Evolutionary conservation across 805 yeast species (phyloP).

Genomic region (Lipomyces kockii): DNA sequence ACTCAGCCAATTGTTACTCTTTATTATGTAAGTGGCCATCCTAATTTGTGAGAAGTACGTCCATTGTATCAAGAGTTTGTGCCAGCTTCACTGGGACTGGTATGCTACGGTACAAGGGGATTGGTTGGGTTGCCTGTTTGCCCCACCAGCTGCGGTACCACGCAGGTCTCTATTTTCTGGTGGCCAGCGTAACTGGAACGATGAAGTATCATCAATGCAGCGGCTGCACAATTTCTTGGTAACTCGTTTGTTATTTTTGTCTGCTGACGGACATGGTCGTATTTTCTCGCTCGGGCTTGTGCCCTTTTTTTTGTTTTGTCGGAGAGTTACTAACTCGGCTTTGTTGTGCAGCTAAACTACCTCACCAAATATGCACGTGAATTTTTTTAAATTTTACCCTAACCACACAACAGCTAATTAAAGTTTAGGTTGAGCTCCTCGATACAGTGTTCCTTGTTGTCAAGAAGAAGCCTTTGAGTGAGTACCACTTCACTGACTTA

Average conservation of each 20-base stretch:
- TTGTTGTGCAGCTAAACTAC: constrained; percentile 63
- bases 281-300: not conserved
- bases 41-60: not conserved
- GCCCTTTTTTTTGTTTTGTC: not conserved
- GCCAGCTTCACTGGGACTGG: not conserved
- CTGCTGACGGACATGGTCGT: not conserved
- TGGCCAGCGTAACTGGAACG: not conserved
- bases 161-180: not conserved
- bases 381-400: constrained; percentile 4
- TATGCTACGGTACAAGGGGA: not conserved
- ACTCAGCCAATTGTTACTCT: constrained; percentile 80
- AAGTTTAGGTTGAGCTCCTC: constrained; percentile 64
- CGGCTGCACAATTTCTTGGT: not conserved
- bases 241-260: not conserved
- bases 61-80: not conserved
- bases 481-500: not conserved
- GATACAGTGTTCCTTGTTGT: constrained; percentile 92
- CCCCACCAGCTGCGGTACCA: constrained; percentile 2
- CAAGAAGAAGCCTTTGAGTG: constrained; percentile 80
- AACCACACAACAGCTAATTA: constrained; percentile 14
- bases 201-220: not conserved
- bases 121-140: not conserved
- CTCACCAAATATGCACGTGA: constrained; percentile 68
- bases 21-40: constrained; percentile 58
- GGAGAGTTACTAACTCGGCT: constrained; percentile 13